Evolutionary conservation across 2,329 filamentous ascomycete species (phyloP).

Genomic region (Kalmusia sp.): DNA sequence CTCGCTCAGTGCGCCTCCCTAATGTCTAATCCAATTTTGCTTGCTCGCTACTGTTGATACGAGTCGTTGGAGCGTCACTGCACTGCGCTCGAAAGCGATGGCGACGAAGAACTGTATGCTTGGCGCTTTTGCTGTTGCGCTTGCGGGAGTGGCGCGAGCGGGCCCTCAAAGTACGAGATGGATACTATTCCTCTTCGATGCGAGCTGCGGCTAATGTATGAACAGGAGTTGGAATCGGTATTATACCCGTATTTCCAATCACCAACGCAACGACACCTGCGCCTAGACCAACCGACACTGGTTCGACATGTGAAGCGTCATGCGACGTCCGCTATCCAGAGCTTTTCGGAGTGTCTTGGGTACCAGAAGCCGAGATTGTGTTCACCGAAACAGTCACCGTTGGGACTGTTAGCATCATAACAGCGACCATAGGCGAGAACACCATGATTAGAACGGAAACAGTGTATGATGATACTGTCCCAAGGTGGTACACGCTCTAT

Average conservation of each 20-base stretch:
- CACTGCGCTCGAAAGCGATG: slow-evolving; percentile 1
- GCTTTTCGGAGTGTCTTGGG: slow-evolving; percentile 20
- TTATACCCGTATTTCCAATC: slow-evolving; percentile 6
- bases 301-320: slow-evolving; percentile 5
- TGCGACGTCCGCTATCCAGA: slow-evolving; percentile 15
- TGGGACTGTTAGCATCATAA: slow-evolving; percentile 19
- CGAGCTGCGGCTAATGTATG: slow-evolving; percentile 5
- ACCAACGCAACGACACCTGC: slow-evolving; percentile 3
- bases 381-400: slow-evolving; percentile 24
- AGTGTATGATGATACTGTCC: slow-evolving; percentile 6
- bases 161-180: slow-evolving; percentile 15
- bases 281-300: slow-evolving; percentile 9
- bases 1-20: slow-evolving; percentile 7
- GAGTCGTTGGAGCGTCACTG: not conserved
- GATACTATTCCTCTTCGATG: not conserved
- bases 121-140: slow-evolving; percentile 5
- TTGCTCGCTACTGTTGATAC: slow-evolving; percentile 8
- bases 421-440: slow-evolving; percentile 7
- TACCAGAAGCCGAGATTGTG: slow-evolving; percentile 22
- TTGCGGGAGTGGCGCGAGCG: slow-evolving; percentile 14
- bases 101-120: slow-evolving; percentile 2
- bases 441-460: not conserved
- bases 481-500: slow-evolving; percentile 16
- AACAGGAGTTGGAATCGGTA: slow-evolving; percentile 1
- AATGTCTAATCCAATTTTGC: slow-evolving; percentile 6